These are phyloP conservation scores for Paramecium bursaria DNA, from an alignment of 73 alveolate species.

Conservation along the genomic window DNA sequence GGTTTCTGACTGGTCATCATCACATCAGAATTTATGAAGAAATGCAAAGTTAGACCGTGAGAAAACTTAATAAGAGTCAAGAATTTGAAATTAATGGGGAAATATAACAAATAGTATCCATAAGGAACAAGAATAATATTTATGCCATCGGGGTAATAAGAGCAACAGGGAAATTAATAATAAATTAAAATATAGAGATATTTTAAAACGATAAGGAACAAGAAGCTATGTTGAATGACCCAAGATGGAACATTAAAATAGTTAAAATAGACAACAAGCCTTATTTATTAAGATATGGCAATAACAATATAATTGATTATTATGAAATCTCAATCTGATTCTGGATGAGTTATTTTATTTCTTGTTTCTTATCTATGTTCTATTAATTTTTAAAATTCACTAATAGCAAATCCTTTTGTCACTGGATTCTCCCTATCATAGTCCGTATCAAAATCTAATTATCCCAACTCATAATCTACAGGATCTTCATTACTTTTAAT, in stretches of 20 bases:
- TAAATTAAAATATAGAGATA: neutral
- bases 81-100: neutral
- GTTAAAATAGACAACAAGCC: neutral
- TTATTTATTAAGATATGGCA: neutral
- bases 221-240: neutral
- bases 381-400: constrained; percentile 23
- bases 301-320: neutral
- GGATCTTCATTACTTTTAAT: constrained; percentile 67
- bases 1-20: constrained; percentile 7
- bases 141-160: neutral
- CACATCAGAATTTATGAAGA: constrained; percentile 12
- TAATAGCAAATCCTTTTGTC: constrained; percentile 15
- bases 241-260: constrained; percentile 24
- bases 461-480: constrained; percentile 52
- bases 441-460: constrained; percentile 68
- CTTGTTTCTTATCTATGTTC: too few species aligned
- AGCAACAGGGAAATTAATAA: neutral
- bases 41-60: neutral
- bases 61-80: neutral
- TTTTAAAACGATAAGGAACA: neutral
- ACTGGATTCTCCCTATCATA: constrained; percentile 70
- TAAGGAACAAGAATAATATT: neutral
- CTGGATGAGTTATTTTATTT: too few species aligned
- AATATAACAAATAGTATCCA: neutral
- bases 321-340: too few species aligned